phyloP scores from a whole-genome alignment of 2,329 filamentous ascomycete species.

The Aspergillus versicolor region DNA sequence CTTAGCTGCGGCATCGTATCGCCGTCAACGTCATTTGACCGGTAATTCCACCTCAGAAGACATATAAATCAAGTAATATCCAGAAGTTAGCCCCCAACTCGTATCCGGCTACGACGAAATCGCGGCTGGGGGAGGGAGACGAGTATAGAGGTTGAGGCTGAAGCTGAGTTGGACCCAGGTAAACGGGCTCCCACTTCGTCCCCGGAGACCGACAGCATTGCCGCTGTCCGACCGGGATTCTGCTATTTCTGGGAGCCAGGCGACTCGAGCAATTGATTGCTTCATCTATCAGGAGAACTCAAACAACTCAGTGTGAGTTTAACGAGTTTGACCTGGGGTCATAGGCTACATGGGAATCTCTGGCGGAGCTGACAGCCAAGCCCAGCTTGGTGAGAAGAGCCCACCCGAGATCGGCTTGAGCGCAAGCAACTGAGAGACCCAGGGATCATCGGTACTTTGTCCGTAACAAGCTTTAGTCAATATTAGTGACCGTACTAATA shows the following conservation, averaged over 20 bases:
- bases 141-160: background rate
- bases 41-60: background rate
- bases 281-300: background rate
- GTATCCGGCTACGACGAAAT: background rate
- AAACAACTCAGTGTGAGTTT: background rate
- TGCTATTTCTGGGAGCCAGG: too few species aligned
- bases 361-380: background rate
- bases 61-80: background rate
- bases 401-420: too few species aligned
- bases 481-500: background rate
- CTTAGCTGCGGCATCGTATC: background rate
- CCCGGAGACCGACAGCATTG: background rate
- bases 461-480: background rate
- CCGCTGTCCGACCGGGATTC: background rate
- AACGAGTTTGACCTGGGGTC: background rate
- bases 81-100: background rate
- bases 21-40: background rate
- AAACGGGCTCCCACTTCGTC: slow-evolving; percentile 1
- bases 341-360: background rate
- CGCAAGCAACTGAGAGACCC: too few species aligned
- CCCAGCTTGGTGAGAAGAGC: too few species aligned
- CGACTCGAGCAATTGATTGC: background rate
- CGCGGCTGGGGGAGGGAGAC: background rate
- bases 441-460: background rate
- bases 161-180: background rate